A percentile compares a stretch with the other conserved stretches of the same genome.
phyloP scores from a whole-genome alignment of 2,329 filamentous ascomycete genomes.

The Paecilomyces formosus region DNA sequence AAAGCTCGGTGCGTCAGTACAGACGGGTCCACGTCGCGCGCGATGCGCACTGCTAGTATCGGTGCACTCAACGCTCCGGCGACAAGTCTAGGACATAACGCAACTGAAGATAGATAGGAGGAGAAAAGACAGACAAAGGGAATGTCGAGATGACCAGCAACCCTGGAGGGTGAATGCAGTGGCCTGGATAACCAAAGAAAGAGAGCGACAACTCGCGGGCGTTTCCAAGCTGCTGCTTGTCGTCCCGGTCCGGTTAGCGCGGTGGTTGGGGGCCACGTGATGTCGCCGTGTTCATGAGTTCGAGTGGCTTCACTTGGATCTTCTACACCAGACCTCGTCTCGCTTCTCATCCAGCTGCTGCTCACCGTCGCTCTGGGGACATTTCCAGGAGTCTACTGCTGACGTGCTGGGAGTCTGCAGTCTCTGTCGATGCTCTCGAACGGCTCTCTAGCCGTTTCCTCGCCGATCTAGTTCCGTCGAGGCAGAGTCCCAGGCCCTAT shows the following conservation, averaged over 20 bases:
- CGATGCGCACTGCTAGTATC: slow-evolving; percentile 7
- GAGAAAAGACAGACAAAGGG: slow-evolving; percentile 9
- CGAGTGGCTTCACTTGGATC: not conserved
- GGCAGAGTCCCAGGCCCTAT: not conserved
- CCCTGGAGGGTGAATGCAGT: not conserved
- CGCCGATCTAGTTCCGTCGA: not conserved
- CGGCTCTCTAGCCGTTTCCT: not conserved
- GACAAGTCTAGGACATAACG: slow-evolving; percentile 12
- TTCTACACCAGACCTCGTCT: not conserved
- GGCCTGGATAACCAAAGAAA: not conserved
- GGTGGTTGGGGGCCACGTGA: not conserved
- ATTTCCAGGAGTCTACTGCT: not conserved
- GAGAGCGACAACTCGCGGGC: slow-evolving; percentile 1
- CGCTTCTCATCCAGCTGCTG: not conserved
- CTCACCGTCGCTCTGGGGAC: not conserved
- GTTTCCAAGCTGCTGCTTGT: not conserved
- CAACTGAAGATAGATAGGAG: slow-evolving; percentile 1
- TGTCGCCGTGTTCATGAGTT: not conserved
- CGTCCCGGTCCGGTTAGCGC: slow-evolving; percentile 1
- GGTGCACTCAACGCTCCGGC: slow-evolving; percentile 12
- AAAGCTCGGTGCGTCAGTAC: slow-evolving; percentile 3
- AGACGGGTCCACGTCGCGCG: slow-evolving; percentile 6
- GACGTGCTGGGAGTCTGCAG: no score
- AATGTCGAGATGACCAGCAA: slow-evolving; percentile 2
- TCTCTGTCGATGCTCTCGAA: not conserved